Conservation (phyloP, 768 basidiomycete genomes). For the Phaeolepiota aurea region DNA sequence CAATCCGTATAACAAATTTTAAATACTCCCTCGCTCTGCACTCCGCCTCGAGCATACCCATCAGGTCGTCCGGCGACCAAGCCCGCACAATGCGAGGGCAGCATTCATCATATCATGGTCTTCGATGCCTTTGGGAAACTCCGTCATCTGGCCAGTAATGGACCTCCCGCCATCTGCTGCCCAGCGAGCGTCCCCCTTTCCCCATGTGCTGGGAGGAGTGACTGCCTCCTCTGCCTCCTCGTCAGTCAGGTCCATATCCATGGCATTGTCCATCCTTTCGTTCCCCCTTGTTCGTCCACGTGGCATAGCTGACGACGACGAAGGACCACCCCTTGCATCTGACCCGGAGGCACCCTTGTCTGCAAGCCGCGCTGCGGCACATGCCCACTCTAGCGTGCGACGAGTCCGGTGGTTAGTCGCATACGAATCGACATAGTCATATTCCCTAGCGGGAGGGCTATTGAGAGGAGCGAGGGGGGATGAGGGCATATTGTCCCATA, state of each 20-base stretch:
- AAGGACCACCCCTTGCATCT: conserved; percentile 2
- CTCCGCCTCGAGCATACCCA: too few relatives aligned
- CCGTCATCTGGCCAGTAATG: conserved; percentile 9
- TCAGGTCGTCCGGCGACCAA: conserved; percentile 23
- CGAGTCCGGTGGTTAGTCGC: conserved; percentile 37
- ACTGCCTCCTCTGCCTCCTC: conserved; percentile 59
- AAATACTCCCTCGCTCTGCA: too few relatives aligned
- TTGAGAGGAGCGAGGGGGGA: conserved; percentile 49
- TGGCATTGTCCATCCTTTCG: conserved; percentile 5
- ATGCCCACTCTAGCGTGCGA: conserved; percentile 67
- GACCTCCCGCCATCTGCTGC: conserved; percentile 9
- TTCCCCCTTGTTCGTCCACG: not conserved
- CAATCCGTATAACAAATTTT: not conserved
- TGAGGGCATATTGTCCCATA: conserved; percentile 55
- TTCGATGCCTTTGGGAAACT: conserved; percentile 18
- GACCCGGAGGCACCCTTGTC: conserved; percentile 20
- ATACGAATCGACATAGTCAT: conserved; percentile 35
- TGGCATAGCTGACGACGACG: not conserved
- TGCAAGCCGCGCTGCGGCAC: conserved; percentile 47
- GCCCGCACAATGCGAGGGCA: conserved; percentile 58
- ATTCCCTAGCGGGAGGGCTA: conserved; percentile 41
- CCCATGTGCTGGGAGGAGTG: conserved; percentile 51
- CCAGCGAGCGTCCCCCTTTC: conserved; percentile 33
- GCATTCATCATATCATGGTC: conserved; percentile 69
- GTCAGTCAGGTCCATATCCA: conserved; percentile 44